Percentiles rank a stretch among this genome's conserved stretches.
Conservation (phyloP, 1,284 basidiomycete genomes). For the Gomphus sp. region DNA sequence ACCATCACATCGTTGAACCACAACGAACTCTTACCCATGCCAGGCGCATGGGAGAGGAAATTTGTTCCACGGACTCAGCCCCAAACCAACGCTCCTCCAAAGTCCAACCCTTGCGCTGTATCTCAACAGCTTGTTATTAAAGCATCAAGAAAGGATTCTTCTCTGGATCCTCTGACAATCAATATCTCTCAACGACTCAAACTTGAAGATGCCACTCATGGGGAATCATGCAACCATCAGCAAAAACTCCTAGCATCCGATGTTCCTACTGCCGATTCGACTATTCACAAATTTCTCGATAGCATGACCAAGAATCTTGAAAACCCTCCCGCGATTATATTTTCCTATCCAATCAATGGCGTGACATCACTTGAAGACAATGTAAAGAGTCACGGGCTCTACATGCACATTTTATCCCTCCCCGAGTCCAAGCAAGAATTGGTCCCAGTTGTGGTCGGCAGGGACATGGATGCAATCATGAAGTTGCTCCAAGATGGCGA, state of each 20-base stretch:
- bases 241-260: not conserved
- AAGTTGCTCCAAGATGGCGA: slow-evolving; percentile 2
- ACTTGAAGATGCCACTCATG: not conserved
- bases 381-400: not conserved
- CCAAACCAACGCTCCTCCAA: not conserved
- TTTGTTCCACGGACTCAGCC: slow-evolving; percentile 29
- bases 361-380: not conserved
- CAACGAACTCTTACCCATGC: not conserved
- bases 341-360: not conserved
- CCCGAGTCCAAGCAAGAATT: not conserved
- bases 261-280: not conserved
- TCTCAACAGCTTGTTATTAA: not conserved
- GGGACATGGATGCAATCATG: not conserved
- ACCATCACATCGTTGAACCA: not conserved
- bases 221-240: not conserved
- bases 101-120: not conserved
- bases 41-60: slow-evolving; percentile 17
- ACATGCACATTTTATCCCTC: not conserved
- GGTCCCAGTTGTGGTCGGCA: not conserved
- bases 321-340: not conserved
- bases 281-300: not conserved
- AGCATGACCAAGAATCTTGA: not conserved
- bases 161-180: not conserved
- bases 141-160: not conserved
- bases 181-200: not conserved